Percentiles rank a stretch among this genome's conserved stretches.
phyloP scores from a whole-genome alignment of 805 yeast genomes.

The Starmera amethionina region DNA sequence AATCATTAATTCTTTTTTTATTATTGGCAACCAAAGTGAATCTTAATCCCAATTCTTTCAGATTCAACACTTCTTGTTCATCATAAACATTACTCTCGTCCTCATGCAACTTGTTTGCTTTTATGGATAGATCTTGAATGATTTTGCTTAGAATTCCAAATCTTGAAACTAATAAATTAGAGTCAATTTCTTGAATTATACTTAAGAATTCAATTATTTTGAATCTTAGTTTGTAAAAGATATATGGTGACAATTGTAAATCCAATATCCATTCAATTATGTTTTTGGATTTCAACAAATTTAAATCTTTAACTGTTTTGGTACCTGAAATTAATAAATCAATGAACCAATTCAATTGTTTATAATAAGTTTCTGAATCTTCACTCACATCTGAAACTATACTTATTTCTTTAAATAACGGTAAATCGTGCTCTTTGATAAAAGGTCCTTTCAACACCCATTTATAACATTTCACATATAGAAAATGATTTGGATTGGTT shows the following conservation, averaged over 20 bases:
- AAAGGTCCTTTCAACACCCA: conserved; percentile 45
- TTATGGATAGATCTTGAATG: conserved; percentile 22
- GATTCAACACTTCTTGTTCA: conserved; percentile 26
- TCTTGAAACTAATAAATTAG: conserved; percentile 48
- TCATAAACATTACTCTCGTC: not conserved
- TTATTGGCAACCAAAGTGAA: conserved; percentile 29
- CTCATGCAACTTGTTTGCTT: conserved; percentile 4
- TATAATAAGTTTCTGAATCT: conserved; percentile 41
- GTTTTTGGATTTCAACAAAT: conserved; percentile 39
- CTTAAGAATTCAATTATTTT: conserved; percentile 33
- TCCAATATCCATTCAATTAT: conserved; percentile 62
- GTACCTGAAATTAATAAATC: conserved; percentile 37
- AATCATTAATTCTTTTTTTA: conserved; percentile 49
- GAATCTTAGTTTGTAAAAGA: conserved; percentile 28
- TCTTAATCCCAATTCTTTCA: conserved; percentile 37
- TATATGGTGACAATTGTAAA: conserved; percentile 41
- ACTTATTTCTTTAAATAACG: conserved; percentile 26
- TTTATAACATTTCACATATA: conserved; percentile 62
- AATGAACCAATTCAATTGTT: conserved; percentile 60
- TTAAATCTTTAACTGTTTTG: conserved; percentile 39
- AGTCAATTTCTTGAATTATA: conserved; percentile 39
- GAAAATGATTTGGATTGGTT: conserved; percentile 58
- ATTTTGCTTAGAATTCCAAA: conserved; percentile 34
- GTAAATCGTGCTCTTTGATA: conserved; percentile 31
- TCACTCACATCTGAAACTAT: conserved; percentile 18